Base-by-base conservation (phyloP, 2,329 filamentous ascomycete genomes). In the Phialophora chinensis region DNA sequence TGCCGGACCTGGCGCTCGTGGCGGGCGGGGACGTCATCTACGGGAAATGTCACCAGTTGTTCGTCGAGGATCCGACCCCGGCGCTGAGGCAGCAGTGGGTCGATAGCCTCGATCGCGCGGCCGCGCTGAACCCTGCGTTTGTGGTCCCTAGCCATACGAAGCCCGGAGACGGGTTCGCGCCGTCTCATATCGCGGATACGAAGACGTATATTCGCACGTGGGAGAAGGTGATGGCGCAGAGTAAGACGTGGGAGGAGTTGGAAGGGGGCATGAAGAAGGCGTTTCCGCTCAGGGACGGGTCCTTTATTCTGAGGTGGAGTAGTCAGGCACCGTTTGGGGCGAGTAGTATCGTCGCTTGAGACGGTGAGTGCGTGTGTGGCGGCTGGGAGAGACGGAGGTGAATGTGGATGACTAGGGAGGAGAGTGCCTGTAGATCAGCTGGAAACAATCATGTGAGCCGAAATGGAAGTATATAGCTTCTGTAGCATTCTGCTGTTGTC, bases 1-100 rank as follows among this genome's bases (percentile, higher is more conserved):
- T 79, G 0, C 79, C 79, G 0, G 71, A 73, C 17, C 52, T 81
- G 1, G 66, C 64, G 4, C 73, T 81, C 1, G 79, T 75, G 0
- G 76, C 79, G 2, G 74, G 74, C 1, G 79, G 79, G 1, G 79
- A 81, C 64, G 74, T 76, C 25, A 75, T 80, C 1, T 80, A 80
- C 55, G 77, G 77, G 0, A 70, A 78, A 27, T 73, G 74, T 6
- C 75, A 79, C 50, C 76, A 77, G 68, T 75, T 74, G 66, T 70
- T 80, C 2, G 71, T 69, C 2, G 78, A 80, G 59, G 73, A 74
- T 0, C 74, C 74, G 44, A 80, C 75, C 1, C 65, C 72, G 1
- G 70, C 72, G 1, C 74, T 75, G 62, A 68, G 77, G 0, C 62
- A 71, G 4, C 69, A 73, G 17, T 80, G 79, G 78, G 72, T 79